phyloP scores from a whole-genome alignment of 257 asterid genomes.

The Linaria vulgaris region DNA sequence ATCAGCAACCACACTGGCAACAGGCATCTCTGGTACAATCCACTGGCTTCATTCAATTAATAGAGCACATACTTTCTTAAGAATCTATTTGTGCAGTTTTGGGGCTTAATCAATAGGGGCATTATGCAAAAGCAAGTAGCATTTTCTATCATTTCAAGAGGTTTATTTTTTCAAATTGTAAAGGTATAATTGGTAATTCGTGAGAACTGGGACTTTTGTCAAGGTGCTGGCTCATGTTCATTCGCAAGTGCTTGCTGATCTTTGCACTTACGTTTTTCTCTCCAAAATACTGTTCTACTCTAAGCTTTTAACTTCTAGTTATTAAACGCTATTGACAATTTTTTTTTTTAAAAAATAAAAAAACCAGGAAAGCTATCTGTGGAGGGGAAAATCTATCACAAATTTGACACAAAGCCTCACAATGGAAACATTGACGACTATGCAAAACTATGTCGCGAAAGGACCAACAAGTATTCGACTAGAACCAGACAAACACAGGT shows the following conservation, averaged over 20 bases:
- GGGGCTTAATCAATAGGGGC: not conserved
- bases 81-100: not conserved
- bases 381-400: constrained; percentile 83
- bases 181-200: too few relatives aligned
- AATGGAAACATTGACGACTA: constrained; percentile 57
- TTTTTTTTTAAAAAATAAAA: too few relatives aligned
- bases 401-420: constrained; percentile 84
- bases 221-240: too few relatives aligned
- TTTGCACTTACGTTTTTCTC: too few relatives aligned
- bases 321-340: constrained; percentile 2
- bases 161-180: too few relatives aligned
- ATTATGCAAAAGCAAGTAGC: not conserved
- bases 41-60: not conserved
- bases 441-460: constrained; percentile 71
- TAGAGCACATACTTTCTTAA: not conserved
- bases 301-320: not conserved
- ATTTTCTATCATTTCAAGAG: too few relatives aligned
- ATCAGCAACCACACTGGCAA: not conserved
- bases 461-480: constrained; percentile 65
- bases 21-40: too few relatives aligned
- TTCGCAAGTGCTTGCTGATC: too few relatives aligned
- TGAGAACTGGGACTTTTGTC: too few relatives aligned
- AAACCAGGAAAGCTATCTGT: constrained; percentile 61
- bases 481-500: constrained; percentile 75
- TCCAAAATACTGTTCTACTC: not conserved